Percentiles rank a stretch among this genome's conserved stretches.
These are phyloP conservation scores for Gossypium turneri DNA, from an alignment of 345 rosid species.

Conservation along the genomic window DNA sequence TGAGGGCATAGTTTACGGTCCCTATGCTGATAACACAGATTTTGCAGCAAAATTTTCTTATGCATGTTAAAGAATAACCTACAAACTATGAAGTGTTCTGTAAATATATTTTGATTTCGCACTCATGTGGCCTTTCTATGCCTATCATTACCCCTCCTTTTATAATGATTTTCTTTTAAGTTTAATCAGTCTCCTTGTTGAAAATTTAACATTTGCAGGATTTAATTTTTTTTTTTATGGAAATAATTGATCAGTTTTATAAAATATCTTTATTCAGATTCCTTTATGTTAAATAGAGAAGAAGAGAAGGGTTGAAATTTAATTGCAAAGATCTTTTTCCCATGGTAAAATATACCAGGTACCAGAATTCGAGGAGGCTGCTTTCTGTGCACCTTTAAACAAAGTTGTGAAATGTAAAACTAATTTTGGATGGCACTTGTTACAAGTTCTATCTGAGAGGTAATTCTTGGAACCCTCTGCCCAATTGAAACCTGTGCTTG, in stretches of 20 bases:
- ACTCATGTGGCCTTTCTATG: neutral
- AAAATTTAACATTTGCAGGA: neutral
- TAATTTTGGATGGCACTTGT: conserved; percentile 82
- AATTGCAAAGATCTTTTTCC: conserved; percentile 5
- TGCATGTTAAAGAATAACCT: neutral
- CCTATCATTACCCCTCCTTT: neutral
- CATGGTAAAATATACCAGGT: conserved; percentile 43
- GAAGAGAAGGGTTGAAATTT: neutral
- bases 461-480: conserved; percentile 23
- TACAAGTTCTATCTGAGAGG: conserved; percentile 95
- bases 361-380: conserved; percentile 92
- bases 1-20: neutral
- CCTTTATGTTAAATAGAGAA: neutral
- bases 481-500: conserved; percentile 4
- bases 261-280: neutral
- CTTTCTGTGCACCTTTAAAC: conserved; percentile 63
- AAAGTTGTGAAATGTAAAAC: conserved; percentile 78
- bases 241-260: neutral
- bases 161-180: neutral
- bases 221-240: neutral
- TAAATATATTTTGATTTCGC: neutral
- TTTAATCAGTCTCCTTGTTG: neutral
- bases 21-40: neutral
- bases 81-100: neutral
- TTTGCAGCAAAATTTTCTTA: neutral